These are phyloP conservation scores for Lipomyces starkeyi DNA, from an alignment of 805 yeast genomes.

Conservation along the genomic window DNA sequence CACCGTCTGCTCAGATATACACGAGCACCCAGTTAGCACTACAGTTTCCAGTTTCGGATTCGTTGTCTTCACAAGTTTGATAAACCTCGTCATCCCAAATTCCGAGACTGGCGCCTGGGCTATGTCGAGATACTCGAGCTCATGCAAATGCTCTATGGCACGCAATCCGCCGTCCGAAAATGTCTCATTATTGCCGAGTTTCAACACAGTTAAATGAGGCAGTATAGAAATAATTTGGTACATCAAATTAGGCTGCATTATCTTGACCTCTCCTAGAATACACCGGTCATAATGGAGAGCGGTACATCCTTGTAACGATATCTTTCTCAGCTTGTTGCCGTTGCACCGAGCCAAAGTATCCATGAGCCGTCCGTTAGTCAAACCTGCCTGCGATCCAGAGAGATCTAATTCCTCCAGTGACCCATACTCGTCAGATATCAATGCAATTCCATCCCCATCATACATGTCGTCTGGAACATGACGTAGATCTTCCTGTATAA, in stretches of 20 bases:
- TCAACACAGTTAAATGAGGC: slow-evolving; percentile 9
- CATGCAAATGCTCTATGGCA: background rate
- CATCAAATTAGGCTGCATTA: background rate
- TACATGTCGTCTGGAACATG: background rate
- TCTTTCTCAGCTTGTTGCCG: slow-evolving; percentile 5
- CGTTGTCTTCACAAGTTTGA: background rate
- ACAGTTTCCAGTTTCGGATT: background rate
- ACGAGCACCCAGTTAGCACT: background rate
- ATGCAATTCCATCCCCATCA: background rate
- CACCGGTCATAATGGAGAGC: slow-evolving; percentile 10
- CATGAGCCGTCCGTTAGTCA: slow-evolving; percentile 13
- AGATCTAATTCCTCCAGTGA: slow-evolving; percentile 22
- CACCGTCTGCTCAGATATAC: background rate
- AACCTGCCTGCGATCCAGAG: slow-evolving; percentile 16
- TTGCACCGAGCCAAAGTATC: slow-evolving; percentile 22
- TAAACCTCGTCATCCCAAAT: slow-evolving; percentile 3
- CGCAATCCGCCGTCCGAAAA: slow-evolving; percentile 16
- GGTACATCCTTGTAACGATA: slow-evolving; percentile 15
- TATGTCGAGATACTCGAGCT: slow-evolving; percentile 22
- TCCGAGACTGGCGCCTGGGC: slow-evolving; percentile 13
- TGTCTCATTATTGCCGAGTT: slow-evolving; percentile 13
- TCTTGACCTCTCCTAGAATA: slow-evolving; percentile 9
- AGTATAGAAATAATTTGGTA: slow-evolving; percentile 10
- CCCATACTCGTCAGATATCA: slow-evolving; percentile 15
- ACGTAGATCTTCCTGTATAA: background rate